phyloP scores from a whole-genome alignment of 108 stramenopile species.

The Cyclotella atomus region DNA sequence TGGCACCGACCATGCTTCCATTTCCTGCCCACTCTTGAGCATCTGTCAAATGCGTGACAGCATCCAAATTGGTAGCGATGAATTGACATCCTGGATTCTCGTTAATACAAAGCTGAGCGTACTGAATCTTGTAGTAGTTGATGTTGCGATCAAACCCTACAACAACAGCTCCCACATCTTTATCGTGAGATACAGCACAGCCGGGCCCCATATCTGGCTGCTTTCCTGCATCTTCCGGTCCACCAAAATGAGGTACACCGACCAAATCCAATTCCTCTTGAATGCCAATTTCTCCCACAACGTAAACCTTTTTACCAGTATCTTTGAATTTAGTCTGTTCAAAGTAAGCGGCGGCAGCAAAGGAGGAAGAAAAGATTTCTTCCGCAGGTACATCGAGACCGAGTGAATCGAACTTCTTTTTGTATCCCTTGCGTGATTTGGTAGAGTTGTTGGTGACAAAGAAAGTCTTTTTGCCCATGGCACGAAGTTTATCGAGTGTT shows the following conservation, averaged over 20 bases:
- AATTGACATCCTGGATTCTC: slow-evolving; percentile 94
- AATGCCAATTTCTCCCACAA: slow-evolving; percentile 96
- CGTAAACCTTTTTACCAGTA: slow-evolving; percentile 96
- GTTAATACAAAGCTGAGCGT: slow-evolving; percentile 97
- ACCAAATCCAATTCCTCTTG: slow-evolving; percentile 96
- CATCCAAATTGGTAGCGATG: slow-evolving; percentile 98
- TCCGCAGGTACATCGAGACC: slow-evolving; percentile 90
- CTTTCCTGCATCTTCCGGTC: slow-evolving; percentile 88
- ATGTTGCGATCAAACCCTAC: slow-evolving; percentile 96
- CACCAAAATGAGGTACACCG: slow-evolving; percentile 94
- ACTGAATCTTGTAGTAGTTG: slow-evolving; percentile 99
- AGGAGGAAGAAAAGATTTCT: slow-evolving; percentile 94
- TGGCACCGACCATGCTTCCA: slow-evolving; percentile 96
- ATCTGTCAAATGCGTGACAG: slow-evolving; percentile 97
- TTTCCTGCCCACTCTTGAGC: slow-evolving; percentile 99
- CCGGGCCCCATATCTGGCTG: slow-evolving; percentile 91
- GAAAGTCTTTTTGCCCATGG: slow-evolving; percentile 92
- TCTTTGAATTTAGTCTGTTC: slow-evolving; percentile 96
- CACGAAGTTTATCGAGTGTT: slow-evolving; percentile 84
- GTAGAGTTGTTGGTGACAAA: slow-evolving; percentile 99
- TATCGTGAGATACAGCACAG: slow-evolving; percentile 83
- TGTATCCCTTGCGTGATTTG: slow-evolving; percentile 93
- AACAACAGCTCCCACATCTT: slow-evolving; percentile 94
- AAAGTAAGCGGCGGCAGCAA: slow-evolving; percentile 97
- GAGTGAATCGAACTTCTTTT: slow-evolving; percentile 92